These are phyloP conservation scores for Ocimum tenuiflorum DNA, from an alignment of 257 asterid species.

Conservation along the genomic window DNA sequence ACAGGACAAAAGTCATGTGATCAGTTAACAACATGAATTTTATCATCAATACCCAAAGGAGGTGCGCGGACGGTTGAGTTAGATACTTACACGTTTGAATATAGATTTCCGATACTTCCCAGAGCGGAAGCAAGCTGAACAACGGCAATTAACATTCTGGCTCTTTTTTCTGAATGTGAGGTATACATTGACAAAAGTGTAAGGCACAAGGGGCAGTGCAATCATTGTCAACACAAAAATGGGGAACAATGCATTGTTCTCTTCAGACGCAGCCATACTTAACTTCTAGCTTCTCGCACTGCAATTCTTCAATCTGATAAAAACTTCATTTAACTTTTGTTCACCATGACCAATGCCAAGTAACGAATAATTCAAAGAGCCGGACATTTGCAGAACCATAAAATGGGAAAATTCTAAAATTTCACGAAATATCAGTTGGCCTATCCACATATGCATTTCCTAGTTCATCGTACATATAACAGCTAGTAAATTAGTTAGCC, in stretches of 20 bases:
- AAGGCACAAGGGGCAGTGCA: conserved; percentile 93
- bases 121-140: conserved; percentile 84
- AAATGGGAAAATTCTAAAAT: background rate
- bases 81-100: conserved; percentile 65
- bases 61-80: background rate
- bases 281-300: conserved; percentile 28
- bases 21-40: background rate
- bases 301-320: conserved; percentile 13
- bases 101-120: conserved; percentile 93
- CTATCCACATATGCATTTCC: background rate
- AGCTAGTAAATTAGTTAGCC: conserved; percentile 3
- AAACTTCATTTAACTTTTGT: background rate
- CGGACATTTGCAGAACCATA: background rate
- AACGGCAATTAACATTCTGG: conserved; percentile 57
- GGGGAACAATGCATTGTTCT: conserved; percentile 86
- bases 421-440: background rate
- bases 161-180: conserved; percentile 58
- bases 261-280: conserved; percentile 81
- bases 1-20: background rate
- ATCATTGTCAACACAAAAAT: conserved; percentile 86
- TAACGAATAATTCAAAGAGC: background rate
- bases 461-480: background rate
- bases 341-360: background rate
- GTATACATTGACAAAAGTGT: conserved; percentile 65
- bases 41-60: conserved; percentile 2